Evolutionary conservation across 2,329 filamentous ascomycete genomes (phyloP), one percentile per base, ranked within the genome.

Genomic region (Lizonia empirigonia): DNA sequence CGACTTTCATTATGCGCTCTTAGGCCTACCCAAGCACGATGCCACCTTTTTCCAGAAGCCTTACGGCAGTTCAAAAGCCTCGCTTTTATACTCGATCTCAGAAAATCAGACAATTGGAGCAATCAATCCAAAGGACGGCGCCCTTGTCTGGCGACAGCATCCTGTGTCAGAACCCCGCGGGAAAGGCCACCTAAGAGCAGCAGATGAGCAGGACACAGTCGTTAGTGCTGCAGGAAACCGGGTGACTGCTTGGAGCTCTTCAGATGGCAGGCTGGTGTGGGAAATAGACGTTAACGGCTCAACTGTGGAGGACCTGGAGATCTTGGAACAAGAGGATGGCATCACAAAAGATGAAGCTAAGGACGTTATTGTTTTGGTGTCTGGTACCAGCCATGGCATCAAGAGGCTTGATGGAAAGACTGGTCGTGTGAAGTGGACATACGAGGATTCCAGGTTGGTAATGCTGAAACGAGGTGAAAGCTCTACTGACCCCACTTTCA

Each of bases 31-130:
- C 46, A 88, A 88, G 71, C 80, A 84, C 71, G 85, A 90, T 57
- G 89, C 90, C 55, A 97, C 93, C 63, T 95, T 97, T 82, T 97
- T 97, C 84, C 91, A 97, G 77, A 88, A 87, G 63, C 93, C 94
- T 30, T 83, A 88, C 66, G 82, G 84, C 56, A 84, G 87, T 62
- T 92, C 93, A 56, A 91, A 90, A 73, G 92, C 92, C 27, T 93
- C 90, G 45, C 81, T 99, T 29, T 82, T 99, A 44, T 99, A 97
- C 73, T 95, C 94, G 0, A 78, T 97, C 35, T 95, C 90, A 58
- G 90, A 97, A 50, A 82, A 91, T 39, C 85, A 86, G 29, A 83
- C 97, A 2, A 75, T 99, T 15, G 94, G 90, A 39, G 93, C 93
- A 1, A 82, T 97, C 37, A 95, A 97, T 64, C 94, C 94, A 1